Evolutionary conservation across 2,329 filamentous ascomycete genomes (phyloP), one percentile per base, ranked within the genome.

Genomic region (Cladobotryum mycophilum): DNA sequence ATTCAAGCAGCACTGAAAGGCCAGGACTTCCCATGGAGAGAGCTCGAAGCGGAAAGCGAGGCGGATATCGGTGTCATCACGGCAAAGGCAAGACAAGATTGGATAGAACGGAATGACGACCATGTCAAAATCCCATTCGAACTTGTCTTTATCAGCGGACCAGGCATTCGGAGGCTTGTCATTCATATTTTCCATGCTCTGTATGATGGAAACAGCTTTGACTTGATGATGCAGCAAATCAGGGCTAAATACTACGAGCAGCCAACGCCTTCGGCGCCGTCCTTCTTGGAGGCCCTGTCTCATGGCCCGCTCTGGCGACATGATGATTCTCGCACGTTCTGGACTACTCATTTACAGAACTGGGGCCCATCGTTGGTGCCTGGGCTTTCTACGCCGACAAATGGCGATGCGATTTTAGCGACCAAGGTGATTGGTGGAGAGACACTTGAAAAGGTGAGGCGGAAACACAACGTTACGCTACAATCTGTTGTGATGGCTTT

Each of bases 121-220:
- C 67, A 78, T 4, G 55, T 86, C 1, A 58, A 60, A 2, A 67
- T 64, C 6, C 84, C 84, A 0, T 63, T 86, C 4, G 72, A 82
- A 48, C 55, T 82, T 2, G 61, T 77, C 1, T 49, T 76, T 0
- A 53, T 80, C 2, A 51, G 57, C 1, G 44, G 61, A 5, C 47
- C 51, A 11, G 25, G 25, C 25, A 8, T 1, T 56, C 55, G 1
- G 58, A 57, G 1, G 59, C 60, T 95, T 33, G 67, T 75, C 2
- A 60, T 95, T 2, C 78, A 86, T 42, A 83, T 95, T 1, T 95
- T 96, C 67, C 91, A 96, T 63, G 89, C 80, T 0, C 66, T 96
- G 0, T 96, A 96, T 59, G 91, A 96, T 66, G 91, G 89, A 2
- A 85, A 80, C 56, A 92, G 89, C 54, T 77, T 95, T 37, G 75